Base-by-base conservation (phyloP, 2,329 filamentous ascomycete species). In the Didymella sp. region DNA sequence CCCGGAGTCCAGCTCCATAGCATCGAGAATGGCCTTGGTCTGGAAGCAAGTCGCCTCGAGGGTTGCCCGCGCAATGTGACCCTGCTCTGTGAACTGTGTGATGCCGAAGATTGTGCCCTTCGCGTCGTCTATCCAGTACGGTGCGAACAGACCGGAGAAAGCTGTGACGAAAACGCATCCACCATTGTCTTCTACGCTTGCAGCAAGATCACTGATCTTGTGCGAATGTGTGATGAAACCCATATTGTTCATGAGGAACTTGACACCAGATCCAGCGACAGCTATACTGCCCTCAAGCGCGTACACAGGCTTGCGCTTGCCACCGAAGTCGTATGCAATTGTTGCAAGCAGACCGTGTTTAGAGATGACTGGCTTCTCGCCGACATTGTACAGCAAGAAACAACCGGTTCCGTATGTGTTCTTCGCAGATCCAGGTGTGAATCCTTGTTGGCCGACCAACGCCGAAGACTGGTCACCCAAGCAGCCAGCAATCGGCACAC, bases 121-220 rank as follows among this genome's bases (percentile, higher is more conserved):
- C 19, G 92, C 92, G 77, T 96, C 91, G 72, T 96, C 92, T 60
- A 96, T 94, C 92, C 92, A 96, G 77, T 96, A 96, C 0, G 92
- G 92, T 1, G 92, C 92, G 73, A 96, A 96, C 2, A 96, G 83
- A 51, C 92, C 92, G 75, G 89, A 92, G 74, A 96, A 96, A 1
- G 92, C 92, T 2, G 92, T 96, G 58, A 96, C 92, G 68, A 96
- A 82, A 17, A 93, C 86, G 51, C 92, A 89, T 7, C 92, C 92
- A 52, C 92, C 92, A 59, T 89, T 96, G 74, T 96, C 89, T 35
- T 83, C 76, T 6, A 90, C 87, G 1, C 82, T 85, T 40, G 82
- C 82, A 6, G 87, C 87, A 41, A 89, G 77, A 57, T 88, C 85
- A 64, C 82, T 85, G 73, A 90, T 85, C 72, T 88, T 85, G 62